Evolutionary conservation across 1,284 basidiomycete species (phyloP), one percentile per base, ranked within the genome.

Genomic region (Psilocybe mexicana): DNA sequence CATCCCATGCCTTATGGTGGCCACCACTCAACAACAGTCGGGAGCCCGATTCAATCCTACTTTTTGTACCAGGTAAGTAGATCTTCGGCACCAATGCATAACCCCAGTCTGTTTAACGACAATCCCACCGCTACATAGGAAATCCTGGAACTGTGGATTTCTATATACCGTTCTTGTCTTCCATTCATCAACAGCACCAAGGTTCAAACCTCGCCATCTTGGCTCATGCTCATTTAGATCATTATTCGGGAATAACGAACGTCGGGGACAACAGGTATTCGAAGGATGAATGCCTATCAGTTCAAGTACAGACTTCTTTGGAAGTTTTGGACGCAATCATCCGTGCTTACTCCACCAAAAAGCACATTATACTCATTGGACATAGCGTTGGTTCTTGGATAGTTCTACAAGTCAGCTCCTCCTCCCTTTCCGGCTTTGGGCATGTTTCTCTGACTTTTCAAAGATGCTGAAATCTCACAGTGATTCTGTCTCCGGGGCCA

Each of bases 351-450:
- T 67, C 71, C n/a, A 54, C 65, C 7, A 60, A 69, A 2, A 65
- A 72, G 6, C 76, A 71, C 51, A 65, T 86, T 11, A 67, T 86
- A 4, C 26, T 88, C 0, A 70, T 78, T 26, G 85, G 81, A 6
- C 86, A 88, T 60, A 87, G 85, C 61, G 77, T 87, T 25, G 85
- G 85, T 1, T 68, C 80, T 3, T 88, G 85, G 84, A 74, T 88
- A 53, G 67, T 78, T 11, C 64, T 81, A n/a, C 82, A 87, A 73
- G 85, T 81, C 45, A 40, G 68, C 58, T 46, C 28, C 14, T 53
- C 24, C 28, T 43, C 33, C 44, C 38, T 26, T 30, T 35, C 18
- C 2, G 3, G 11, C 38, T 6, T 57, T 14, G 5, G 5, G 30
- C 5, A 33, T 33, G 52, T 35, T 36, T 51, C 24, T 45, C 52